phyloP scores from a whole-genome alignment of 768 basidiomycete genomes.

The Termitomyces sp. region DNA sequence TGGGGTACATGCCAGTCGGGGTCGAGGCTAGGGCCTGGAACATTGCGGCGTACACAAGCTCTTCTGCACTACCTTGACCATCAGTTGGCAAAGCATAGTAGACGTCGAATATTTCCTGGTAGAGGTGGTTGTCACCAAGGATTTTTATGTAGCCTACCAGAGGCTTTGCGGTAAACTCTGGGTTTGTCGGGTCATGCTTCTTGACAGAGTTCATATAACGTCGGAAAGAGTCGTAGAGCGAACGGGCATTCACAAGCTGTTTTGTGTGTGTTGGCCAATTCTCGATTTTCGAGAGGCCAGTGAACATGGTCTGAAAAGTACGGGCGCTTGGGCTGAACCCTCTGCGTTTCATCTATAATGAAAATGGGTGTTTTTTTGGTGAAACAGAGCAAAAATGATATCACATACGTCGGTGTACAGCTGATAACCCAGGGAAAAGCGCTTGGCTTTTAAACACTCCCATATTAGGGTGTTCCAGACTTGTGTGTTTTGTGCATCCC shows the following conservation, averaged over 20 bases:
- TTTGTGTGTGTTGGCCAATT: constrained; percentile 55
- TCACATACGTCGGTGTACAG: constrained; percentile 61
- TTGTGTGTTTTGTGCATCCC: constrained; percentile 66
- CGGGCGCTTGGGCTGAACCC: constrained; percentile 63
- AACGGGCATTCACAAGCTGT: constrained; percentile 57
- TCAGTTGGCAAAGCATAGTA: constrained; percentile 63
- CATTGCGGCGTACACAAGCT: constrained; percentile 60
- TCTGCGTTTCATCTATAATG: constrained; percentile 76
- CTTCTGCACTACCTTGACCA: constrained; percentile 57
- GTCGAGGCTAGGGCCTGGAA: constrained; percentile 43
- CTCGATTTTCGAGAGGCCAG: constrained; percentile 54
- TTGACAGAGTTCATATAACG: constrained; percentile 45
- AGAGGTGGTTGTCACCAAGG: constrained; percentile 52
- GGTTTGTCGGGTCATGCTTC: constrained; percentile 37
- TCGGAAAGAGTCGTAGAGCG: constrained; percentile 54
- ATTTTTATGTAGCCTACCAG: constrained; percentile 61
- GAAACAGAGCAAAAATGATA: neutral
- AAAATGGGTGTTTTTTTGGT: neutral
- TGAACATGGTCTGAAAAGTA: constrained; percentile 69
- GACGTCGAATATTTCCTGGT: constrained; percentile 71
- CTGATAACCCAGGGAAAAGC: constrained; percentile 55
- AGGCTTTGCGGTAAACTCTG: constrained; percentile 45
- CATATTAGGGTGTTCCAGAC: constrained; percentile 81
- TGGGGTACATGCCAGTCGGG: constrained; percentile 17
- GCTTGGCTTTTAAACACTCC: constrained; percentile 50